Conservation (phyloP, 1,139 yeast genomes). For the Meyerozyma elateridarum region DNA sequence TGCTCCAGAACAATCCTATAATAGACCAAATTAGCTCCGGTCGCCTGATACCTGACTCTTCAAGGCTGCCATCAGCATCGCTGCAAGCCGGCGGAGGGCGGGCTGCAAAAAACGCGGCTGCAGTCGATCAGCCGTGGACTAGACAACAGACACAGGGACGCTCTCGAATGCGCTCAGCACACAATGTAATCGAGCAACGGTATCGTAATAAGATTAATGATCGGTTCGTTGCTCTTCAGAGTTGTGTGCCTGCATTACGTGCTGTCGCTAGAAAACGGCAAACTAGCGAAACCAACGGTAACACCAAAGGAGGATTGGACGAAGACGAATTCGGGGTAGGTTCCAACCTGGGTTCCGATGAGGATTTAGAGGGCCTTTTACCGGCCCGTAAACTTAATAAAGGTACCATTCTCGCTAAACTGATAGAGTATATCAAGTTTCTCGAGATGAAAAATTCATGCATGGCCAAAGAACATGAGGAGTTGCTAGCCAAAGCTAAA, state of each 20-base stretch:
- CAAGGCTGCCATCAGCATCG: too few species aligned
- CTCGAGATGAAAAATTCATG: constrained; percentile 35
- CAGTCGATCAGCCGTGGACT: too few species aligned
- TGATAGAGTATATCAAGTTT: constrained; percentile 42
- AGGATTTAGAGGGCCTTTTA: constrained; percentile 40
- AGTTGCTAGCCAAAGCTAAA: constrained; percentile 24
- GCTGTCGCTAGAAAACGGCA: constrained; percentile 24
- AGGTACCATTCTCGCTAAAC: constrained; percentile 41
- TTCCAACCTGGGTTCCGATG: constrained; percentile 10
- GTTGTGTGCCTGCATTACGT: constrained; percentile 39
- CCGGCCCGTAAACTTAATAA: constrained; percentile 44
- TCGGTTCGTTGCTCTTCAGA: constrained; percentile 37
- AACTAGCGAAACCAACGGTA: constrained; percentile 8
- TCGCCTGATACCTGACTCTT: too few species aligned
- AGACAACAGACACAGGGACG: constrained; percentile 6
- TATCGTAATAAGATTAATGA: constrained; percentile 44
- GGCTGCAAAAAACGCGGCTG: too few species aligned
- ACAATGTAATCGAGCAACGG: constrained; percentile 43
- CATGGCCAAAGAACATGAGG: constrained; percentile 32
- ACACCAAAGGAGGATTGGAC: constrained; percentile 13
- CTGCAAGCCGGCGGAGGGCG: too few species aligned
- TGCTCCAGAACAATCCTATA: too few species aligned
- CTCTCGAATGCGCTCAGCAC: constrained; percentile 30
- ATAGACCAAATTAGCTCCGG: too few species aligned
- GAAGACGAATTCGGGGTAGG: constrained; percentile 9